These are phyloP conservation scores for Fusarium transvaalense DNA, from an alignment of 2,329 filamentous ascomycete species.

Conservation along the genomic window DNA sequence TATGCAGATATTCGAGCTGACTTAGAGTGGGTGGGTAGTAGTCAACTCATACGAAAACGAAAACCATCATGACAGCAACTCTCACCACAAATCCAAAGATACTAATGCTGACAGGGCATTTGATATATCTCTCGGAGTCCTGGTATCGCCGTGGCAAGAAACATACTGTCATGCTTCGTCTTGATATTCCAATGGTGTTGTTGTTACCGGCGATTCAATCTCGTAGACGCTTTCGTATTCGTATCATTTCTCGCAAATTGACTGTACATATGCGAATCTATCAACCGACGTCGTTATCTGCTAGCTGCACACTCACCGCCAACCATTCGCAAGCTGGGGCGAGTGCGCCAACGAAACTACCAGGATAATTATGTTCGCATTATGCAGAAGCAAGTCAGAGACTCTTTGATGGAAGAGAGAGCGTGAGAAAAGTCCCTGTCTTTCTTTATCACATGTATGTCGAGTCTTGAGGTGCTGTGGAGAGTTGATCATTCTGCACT, in stretches of 20 bases:
- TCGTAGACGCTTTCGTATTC: slow-evolving; percentile 52
- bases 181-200: background rate
- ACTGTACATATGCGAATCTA: slow-evolving; percentile 16
- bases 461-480: slow-evolving; percentile 9
- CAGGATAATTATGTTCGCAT: slow-evolving; percentile 6
- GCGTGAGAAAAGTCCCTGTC: slow-evolving; percentile 9
- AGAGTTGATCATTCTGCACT: slow-evolving; percentile 10
- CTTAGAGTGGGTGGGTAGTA: background rate
- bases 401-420: background rate
- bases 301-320: slow-evolving; percentile 42
- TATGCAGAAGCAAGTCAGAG: slow-evolving; percentile 17
- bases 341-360: slow-evolving; percentile 4
- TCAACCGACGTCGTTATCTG: slow-evolving; percentile 2
- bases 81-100: background rate
- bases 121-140: too few species aligned
- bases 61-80: background rate
- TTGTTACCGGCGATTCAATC: background rate
- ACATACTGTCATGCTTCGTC: background rate
- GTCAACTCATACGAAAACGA: slow-evolving; percentile 1
- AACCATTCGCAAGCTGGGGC: slow-evolving; percentile 12
- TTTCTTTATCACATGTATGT: slow-evolving; percentile 21
- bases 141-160: background rate
- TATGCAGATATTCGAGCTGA: background rate
- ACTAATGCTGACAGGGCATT: too few species aligned
- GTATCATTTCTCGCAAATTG: slow-evolving; percentile 44